These are phyloP conservation scores for Colletotrichum sp. DNA, from an alignment of 2,329 filamentous ascomycete species.

Conservation along the genomic window DNA sequence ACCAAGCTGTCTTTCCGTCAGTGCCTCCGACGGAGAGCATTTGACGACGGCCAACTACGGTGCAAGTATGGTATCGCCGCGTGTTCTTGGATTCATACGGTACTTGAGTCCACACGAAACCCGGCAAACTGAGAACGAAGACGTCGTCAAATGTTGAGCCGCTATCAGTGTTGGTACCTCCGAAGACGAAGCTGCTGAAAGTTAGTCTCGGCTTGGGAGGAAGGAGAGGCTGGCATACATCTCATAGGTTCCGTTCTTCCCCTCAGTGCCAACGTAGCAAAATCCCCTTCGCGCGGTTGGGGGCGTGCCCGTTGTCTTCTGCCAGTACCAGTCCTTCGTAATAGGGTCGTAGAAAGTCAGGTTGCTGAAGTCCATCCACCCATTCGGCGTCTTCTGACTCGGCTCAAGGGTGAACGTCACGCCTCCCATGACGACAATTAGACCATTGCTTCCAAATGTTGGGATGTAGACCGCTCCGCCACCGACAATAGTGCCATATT, in stretches of 20 bases:
- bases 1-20: not conserved
- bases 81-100: not conserved
- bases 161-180: constrained; percentile 1
- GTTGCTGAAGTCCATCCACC: constrained; percentile 14
- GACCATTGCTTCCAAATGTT: constrained; percentile 7
- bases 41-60: constrained; percentile 13
- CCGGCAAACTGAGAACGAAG: constrained; percentile 16
- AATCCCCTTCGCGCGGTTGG: not conserved
- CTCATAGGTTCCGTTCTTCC: constrained; percentile 16
- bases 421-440: constrained; percentile 14
- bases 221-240: not conserved
- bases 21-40: constrained; percentile 13
- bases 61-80: not conserved
- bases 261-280: constrained; percentile 9
- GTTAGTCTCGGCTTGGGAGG: not conserved
- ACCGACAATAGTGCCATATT: not conserved
- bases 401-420: not conserved
- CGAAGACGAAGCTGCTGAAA: constrained; percentile 16
- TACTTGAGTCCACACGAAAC: constrained; percentile 17
- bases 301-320: constrained; percentile 8
- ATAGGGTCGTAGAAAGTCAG: constrained; percentile 20
- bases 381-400: not conserved
- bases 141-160: constrained; percentile 2
- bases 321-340: constrained; percentile 7
- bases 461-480: constrained; percentile 9